Conservation (phyloP, 192 early-diverging fungal species). For the Coemansia sp. region DNA sequence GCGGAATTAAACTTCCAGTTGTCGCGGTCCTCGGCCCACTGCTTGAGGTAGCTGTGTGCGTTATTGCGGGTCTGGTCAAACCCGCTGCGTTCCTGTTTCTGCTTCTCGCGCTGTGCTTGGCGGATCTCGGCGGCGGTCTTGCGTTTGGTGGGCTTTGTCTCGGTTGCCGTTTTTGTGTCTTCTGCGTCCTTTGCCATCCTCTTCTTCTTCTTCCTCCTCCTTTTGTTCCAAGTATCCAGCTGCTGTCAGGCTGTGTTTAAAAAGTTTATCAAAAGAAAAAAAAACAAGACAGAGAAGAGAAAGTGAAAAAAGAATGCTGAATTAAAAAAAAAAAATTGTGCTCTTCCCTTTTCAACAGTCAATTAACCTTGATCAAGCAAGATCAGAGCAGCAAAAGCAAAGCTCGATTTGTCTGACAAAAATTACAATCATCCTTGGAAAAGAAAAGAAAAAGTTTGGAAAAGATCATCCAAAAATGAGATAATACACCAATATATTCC, state of each 20-base stretch:
- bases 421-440: too few relatives aligned
- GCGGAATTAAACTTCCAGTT: conserved; percentile 52
- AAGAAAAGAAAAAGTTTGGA: background rate
- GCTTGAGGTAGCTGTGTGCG: conserved; percentile 30
- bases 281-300: background rate
- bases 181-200: background rate
- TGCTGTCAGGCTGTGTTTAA: background rate
- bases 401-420: too few relatives aligned
- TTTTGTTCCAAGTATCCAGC: background rate
- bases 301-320: too few relatives aligned
- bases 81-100: conserved; percentile 26
- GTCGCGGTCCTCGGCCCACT: conserved; percentile 14
- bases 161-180: background rate
- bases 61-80: conserved; percentile 22
- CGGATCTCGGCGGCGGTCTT: conserved; percentile 44
- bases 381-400: too few relatives aligned
- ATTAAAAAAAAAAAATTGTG: too few relatives aligned
- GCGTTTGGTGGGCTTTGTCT: conserved; percentile 30
- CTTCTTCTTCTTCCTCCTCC: background rate
- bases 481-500: background rate
- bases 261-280: background rate
- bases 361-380: too few relatives aligned
- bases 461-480: background rate
- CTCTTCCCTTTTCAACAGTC: too few relatives aligned
- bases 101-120: conserved; percentile 24